Percentiles rank a stretch among this genome's conserved stretches.
These are phyloP conservation scores for Phytophthora kernoviae DNA, from an alignment of 352 stramenopile genomes.

Conservation along the genomic window DNA sequence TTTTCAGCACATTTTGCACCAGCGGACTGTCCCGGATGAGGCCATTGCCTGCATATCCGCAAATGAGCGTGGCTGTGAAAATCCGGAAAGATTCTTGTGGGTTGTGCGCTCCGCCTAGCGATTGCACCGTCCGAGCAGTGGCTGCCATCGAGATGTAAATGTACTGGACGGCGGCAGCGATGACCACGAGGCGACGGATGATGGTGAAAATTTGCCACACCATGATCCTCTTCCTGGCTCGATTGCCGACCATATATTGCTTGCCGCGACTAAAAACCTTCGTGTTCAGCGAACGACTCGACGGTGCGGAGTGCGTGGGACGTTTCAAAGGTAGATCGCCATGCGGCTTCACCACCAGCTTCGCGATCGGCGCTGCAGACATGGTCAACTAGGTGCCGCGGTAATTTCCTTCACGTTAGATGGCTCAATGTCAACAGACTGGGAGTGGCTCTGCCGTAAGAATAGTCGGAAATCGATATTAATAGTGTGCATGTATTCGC, in stretches of 20 bases:
- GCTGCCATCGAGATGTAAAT: constrained; percentile 20
- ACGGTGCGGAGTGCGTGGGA: background rate
- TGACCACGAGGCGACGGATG: background rate
- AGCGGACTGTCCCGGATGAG: constrained; percentile 25
- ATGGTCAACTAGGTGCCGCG: background rate
- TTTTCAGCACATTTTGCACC: constrained; percentile 11
- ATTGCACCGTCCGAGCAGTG: constrained; percentile 1
- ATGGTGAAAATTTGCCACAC: constrained; percentile 15
- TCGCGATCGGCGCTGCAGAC: too few relatives aligned
- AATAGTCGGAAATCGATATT: too few relatives aligned
- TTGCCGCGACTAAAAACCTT: background rate
- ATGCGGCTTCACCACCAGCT: too few relatives aligned
- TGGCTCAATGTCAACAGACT: too few relatives aligned
- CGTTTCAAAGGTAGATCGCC: too few relatives aligned
- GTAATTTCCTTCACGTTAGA: background rate
- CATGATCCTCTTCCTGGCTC: constrained; percentile 1
- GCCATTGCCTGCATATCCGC: constrained; percentile 9
- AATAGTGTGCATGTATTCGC: too few relatives aligned
- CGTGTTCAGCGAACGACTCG: background rate
- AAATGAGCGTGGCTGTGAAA: constrained; percentile 10
- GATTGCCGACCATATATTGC: background rate
- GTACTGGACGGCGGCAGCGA: constrained; percentile 6
- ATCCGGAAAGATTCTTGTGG: background rate
- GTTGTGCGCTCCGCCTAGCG: constrained; percentile 6
- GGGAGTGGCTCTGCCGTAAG: too few relatives aligned